phyloP scores from a whole-genome alignment of 768 basidiomycete species.

The Boletus fagicola region DNA sequence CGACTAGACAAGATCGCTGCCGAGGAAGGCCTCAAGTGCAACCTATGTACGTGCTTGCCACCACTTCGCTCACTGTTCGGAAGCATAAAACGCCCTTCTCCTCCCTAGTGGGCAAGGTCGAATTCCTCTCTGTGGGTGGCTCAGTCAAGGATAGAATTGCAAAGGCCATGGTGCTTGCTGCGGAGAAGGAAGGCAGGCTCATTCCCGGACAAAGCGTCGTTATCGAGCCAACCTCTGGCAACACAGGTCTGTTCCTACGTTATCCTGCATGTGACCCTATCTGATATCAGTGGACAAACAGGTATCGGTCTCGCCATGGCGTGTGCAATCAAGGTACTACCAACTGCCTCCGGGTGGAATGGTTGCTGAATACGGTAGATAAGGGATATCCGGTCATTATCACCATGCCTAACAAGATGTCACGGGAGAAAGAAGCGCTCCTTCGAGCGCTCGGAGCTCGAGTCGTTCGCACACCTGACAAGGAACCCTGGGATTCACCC shows the following conservation, averaged over 20 bases:
- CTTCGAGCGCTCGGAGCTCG: constrained; percentile 91
- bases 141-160: constrained; percentile 97
- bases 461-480: constrained; percentile 90
- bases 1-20: constrained; percentile 77
- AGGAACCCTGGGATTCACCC: constrained; percentile 84
- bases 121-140: constrained; percentile 88
- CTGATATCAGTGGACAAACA: constrained; percentile 25
- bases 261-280: neutral
- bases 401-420: constrained; percentile 95
- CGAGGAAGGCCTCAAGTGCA: constrained; percentile 79
- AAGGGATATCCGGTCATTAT: constrained; percentile 92
- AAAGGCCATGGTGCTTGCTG: constrained; percentile 94
- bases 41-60: constrained; percentile 64
- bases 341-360: constrained; percentile 17
- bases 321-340: constrained; percentile 84
- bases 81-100: neutral
- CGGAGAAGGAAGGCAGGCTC: constrained; percentile 83
- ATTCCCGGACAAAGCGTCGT: constrained; percentile 86
- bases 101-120: constrained; percentile 78
- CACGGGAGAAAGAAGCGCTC: constrained; percentile 89
- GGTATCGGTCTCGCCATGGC: constrained; percentile 94
- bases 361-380: constrained; percentile 74
- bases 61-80: neutral
- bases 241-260: constrained; percentile 66
- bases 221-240: constrained; percentile 94